phyloP scores from a whole-genome alignment of 1,284 basidiomycete genomes.

The Pseudozyma pruni region DNA sequence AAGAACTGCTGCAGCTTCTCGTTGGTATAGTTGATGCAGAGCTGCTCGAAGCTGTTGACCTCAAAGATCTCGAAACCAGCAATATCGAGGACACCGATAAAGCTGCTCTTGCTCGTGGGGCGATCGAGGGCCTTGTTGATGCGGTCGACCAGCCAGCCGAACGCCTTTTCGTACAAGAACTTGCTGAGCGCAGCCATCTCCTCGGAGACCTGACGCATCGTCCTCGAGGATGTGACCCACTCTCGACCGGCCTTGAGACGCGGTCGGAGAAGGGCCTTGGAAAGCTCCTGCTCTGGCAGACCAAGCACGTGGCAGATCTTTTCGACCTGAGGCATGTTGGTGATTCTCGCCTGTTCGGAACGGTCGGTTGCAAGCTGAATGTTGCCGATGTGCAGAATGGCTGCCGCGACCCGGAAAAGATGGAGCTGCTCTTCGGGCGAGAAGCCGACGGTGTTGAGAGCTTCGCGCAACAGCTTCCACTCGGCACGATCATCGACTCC shows the following conservation, averaged over 20 bases:
- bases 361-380: slow-evolving; percentile 84
- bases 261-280: slow-evolving; percentile 75
- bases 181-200: slow-evolving; percentile 93
- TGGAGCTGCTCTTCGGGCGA: slow-evolving; percentile 84
- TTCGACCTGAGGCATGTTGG: slow-evolving; percentile 71
- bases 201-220: slow-evolving; percentile 89
- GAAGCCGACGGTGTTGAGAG: slow-evolving; percentile 88
- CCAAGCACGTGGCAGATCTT: slow-evolving; percentile 93
- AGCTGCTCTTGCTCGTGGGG: slow-evolving; percentile 87
- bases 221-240: slow-evolving; percentile 94
- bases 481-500: slow-evolving; percentile 92
- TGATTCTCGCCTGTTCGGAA: slow-evolving; percentile 86
- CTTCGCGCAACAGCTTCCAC: slow-evolving; percentile 83
- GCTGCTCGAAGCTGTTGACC: slow-evolving; percentile 83
- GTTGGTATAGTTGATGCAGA: slow-evolving; percentile 99
- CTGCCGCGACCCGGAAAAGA: slow-evolving; percentile 91
- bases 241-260: slow-evolving; percentile 93
- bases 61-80: slow-evolving; percentile 94
- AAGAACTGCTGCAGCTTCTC: slow-evolving; percentile 68
- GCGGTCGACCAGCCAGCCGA: slow-evolving; percentile 90
- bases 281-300: slow-evolving; percentile 88
- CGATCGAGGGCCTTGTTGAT: slow-evolving; percentile 94
- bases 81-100: slow-evolving; percentile 98
- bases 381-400: slow-evolving; percentile 95
- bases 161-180: slow-evolving; percentile 96